Evolutionary conservation across 441 rosid species (phyloP).

Genomic region (Populus hybrid): DNA sequence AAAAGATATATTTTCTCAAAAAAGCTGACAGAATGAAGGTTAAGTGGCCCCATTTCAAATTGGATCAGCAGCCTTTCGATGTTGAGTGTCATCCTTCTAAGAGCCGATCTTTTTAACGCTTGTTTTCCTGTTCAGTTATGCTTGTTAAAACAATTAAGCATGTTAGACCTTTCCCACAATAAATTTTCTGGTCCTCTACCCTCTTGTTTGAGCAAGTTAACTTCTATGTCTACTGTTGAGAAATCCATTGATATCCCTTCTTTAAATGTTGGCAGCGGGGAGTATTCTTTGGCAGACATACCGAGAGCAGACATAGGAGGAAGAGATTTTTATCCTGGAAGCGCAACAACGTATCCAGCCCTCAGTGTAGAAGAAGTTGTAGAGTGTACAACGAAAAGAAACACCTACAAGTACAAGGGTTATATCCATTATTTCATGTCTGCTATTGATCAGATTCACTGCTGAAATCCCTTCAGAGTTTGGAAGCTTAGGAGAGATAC

Average conservation of each 20-base stretch:
- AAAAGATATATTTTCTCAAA: no score
- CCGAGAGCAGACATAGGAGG: no score
- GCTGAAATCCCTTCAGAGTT: conserved; percentile 8
- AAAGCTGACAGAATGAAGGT: no score
- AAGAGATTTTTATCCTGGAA: no score
- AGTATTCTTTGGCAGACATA: no score
- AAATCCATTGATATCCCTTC: no score
- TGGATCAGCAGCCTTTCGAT: conserved; percentile 16
- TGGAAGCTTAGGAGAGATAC: conserved; percentile 2
- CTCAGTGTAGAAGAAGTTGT: background rate
- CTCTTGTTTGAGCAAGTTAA: conserved; percentile 13
- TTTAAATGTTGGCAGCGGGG: no score
- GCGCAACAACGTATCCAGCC: background rate
- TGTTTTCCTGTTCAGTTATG: conserved; percentile 8
- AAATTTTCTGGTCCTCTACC: conserved; percentile 18
- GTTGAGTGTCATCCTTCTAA: conserved; percentile 12
- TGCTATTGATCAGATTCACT: conserved; percentile 9
- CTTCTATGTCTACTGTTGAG: background rate
- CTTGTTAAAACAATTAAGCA: conserved; percentile 1
- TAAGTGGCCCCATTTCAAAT: conserved; percentile 10
- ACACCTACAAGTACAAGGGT: background rate
- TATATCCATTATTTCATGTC: conserved; percentile 11
- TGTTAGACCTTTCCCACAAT: conserved; percentile 27
- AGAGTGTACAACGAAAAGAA: background rate
- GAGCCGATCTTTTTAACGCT: background rate